phyloP scores from a whole-genome alignment of 352 stramenopile genomes.

The Globisporangium spiculum region DNA sequence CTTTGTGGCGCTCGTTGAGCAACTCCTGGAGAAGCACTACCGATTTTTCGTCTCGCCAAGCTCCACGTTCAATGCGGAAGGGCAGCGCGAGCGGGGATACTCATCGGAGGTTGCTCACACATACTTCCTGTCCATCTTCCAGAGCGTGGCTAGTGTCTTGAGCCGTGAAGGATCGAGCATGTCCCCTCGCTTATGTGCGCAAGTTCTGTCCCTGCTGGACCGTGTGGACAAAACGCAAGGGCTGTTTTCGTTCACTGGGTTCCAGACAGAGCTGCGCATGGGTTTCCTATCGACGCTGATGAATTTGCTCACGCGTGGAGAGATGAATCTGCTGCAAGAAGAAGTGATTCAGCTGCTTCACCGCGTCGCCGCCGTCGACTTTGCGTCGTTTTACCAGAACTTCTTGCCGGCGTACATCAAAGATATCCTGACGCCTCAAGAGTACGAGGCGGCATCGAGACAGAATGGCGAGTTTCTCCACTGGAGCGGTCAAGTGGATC shows the following conservation, averaged over 20 bases:
- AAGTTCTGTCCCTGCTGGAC: conserved; percentile 67
- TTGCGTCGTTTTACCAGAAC: conserved; percentile 70
- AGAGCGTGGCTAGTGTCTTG: conserved; percentile 62
- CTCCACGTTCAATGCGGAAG: conserved; percentile 41
- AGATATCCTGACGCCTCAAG: conserved; percentile 52
- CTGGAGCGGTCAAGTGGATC: conserved; percentile 73
- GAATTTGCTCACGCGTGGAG: conserved; percentile 70
- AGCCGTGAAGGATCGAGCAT: conserved; percentile 50
- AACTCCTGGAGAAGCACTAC: conserved; percentile 79
- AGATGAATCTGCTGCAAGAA: conserved; percentile 79
- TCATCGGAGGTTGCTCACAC: conserved; percentile 59
- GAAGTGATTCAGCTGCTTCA: conserved; percentile 71
- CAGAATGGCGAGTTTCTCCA: conserved; percentile 59
- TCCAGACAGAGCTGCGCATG: conserved; percentile 69
- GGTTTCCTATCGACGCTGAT: conserved; percentile 76
- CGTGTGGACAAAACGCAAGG: conserved; percentile 64
- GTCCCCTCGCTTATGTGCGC: conserved; percentile 62
- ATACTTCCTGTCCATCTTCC: conserved; percentile 79
- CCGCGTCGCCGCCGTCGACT: conserved; percentile 68
- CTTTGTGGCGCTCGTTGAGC: conserved; percentile 69
- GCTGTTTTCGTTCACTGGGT: conserved; percentile 70
- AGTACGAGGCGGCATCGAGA: conserved; percentile 47
- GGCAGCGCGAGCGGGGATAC: conserved; percentile 54
- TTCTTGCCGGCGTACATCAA: conserved; percentile 64
- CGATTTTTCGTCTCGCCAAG: conserved; percentile 69